A percentile compares a stretch with the other conserved stretches of the same genome.
These are phyloP conservation scores for Ambrosia hybrid DNA, from an alignment of 140 eudicot species.

Conservation along the genomic window DNA sequence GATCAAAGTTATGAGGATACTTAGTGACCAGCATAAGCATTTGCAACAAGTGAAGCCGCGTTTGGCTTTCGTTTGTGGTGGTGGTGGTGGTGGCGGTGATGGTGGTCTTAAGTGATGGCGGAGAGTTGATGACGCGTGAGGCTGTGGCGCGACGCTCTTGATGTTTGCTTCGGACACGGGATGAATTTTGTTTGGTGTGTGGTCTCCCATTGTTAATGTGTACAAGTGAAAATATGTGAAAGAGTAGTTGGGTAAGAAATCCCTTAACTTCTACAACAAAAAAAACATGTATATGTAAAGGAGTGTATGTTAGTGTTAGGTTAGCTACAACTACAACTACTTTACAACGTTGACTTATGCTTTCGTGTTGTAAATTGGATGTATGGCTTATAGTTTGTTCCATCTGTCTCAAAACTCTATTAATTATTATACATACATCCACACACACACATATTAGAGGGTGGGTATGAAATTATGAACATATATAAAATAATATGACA, in stretches of 20 bases:
- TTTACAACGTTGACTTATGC: constrained; percentile 15
- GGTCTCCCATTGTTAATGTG: constrained; percentile 19
- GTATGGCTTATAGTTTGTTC: neutral
- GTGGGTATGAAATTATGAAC: no score
- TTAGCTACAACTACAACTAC: constrained; percentile 26
- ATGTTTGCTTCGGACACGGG: neutral
- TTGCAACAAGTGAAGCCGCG: constrained; percentile 48
- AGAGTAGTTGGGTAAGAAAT: constrained; percentile 10
- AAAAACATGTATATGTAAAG: constrained; percentile 21
- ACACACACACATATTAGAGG: no score
- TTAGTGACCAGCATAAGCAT: constrained; percentile 69
- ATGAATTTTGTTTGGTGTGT: constrained; percentile 18
- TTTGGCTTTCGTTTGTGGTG: constrained; percentile 23
- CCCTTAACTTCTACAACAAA: neutral
- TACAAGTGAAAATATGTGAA: neutral
- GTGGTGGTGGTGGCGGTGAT: constrained; percentile 17
- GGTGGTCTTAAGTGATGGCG: constrained; percentile 24
- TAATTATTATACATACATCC: neutral
- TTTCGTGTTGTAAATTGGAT: constrained; percentile 9
- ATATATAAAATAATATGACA: no score
- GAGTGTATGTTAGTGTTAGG: constrained; percentile 33
- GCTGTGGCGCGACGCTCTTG: constrained; percentile 17
- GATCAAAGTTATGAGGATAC: constrained; percentile 45
- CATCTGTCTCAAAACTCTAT: neutral
- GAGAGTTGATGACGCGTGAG: constrained; percentile 18